Base-by-base conservation (phyloP, 1,139 yeast genomes). In the Pichia sp. region DNA sequence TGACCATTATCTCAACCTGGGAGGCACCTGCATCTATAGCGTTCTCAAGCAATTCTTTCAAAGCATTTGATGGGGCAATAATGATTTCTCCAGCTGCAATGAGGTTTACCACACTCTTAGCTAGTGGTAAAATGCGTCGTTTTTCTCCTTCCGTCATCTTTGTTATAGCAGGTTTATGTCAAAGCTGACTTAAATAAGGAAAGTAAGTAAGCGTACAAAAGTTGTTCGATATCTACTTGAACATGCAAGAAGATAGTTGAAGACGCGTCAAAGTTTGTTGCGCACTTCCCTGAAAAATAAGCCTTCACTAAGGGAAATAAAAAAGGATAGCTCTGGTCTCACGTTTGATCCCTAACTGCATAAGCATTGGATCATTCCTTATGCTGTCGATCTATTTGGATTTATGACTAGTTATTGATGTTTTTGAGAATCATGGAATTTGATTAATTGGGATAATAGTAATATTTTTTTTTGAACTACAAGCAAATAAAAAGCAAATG, bases 41-140 rank as follows among this genome's bases (percentile, higher is more conserved):
- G 64, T 81, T 81, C 61, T 81, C 85, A 47, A 81, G 65, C 66
- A 81, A 65, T 63, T 81, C 85, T 62, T 81, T 81, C 36, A 81
- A 67, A 0, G 85, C 84, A 63, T 93, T 93, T 2, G 95, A 88
- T 0, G 99, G 99, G 7, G 92, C 95, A 40, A 92, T 80, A 57
- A 95, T 89, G 71, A 95, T 90, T 72, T 95, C 99, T 0, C 99
- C 99, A 1, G 99, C 99, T 0, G 99, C 99, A 32, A 95, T 93
- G 57, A 86, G 80, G 68, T 90, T 92, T 52, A 95, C 88, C 38
- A 92, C 98, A 4, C 79, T 66, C 31, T 72, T 72, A 43, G 85
- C 90, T 11, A 90, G 76, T 51, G 79, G 76, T 64, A 73, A 58
- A 36, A 67, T 66, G 8, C 38, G 38, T 5, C 66, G 57, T 19